phyloP scores from a whole-genome alignment of 2,329 filamentous ascomycete genomes.

The Fusarium tanahbumbuense region DNA sequence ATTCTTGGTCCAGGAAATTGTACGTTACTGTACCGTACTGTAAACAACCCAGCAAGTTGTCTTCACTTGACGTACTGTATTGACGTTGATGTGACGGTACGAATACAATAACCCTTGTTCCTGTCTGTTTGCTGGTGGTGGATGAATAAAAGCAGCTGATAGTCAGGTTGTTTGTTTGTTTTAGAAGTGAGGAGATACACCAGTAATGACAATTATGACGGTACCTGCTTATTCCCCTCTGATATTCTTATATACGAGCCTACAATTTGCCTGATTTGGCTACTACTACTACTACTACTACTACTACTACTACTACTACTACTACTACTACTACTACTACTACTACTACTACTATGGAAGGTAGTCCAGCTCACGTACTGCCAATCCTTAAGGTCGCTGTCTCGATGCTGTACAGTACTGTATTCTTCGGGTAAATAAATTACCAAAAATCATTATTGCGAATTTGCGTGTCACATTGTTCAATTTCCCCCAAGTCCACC shows the following conservation, averaged over 20 bases:
- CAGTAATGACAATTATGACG: slow-evolving; percentile 11
- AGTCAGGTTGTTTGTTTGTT: slow-evolving; percentile 36
- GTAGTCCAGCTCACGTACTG: background rate
- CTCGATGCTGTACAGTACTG: background rate
- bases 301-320: background rate
- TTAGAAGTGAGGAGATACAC: background rate
- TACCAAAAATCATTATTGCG: background rate
- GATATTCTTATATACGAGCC: slow-evolving; percentile 39
- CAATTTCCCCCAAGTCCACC: background rate
- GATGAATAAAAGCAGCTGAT: slow-evolving; percentile 32
- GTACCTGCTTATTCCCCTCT: background rate
- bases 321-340: too few species aligned
- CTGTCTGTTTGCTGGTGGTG: slow-evolving; percentile 9
- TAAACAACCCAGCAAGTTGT: slow-evolving; percentile 25
- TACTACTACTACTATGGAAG: background rate
- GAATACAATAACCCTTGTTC: slow-evolving; percentile 1
- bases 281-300: background rate
- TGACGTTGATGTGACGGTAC: slow-evolving; percentile 36
- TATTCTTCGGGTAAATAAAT: background rate
- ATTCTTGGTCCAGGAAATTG: background rate
- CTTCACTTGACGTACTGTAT: slow-evolving; percentile 20
- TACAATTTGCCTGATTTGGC: slow-evolving; percentile 2
- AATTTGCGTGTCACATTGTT: background rate
- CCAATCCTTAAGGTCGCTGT: background rate
- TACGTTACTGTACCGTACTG: background rate